A percentile compares a stretch with the other conserved stretches of the same genome.
phyloP scores from a whole-genome alignment of 2,329 filamentous ascomycete species.

The Huntiella omanensis region DNA sequence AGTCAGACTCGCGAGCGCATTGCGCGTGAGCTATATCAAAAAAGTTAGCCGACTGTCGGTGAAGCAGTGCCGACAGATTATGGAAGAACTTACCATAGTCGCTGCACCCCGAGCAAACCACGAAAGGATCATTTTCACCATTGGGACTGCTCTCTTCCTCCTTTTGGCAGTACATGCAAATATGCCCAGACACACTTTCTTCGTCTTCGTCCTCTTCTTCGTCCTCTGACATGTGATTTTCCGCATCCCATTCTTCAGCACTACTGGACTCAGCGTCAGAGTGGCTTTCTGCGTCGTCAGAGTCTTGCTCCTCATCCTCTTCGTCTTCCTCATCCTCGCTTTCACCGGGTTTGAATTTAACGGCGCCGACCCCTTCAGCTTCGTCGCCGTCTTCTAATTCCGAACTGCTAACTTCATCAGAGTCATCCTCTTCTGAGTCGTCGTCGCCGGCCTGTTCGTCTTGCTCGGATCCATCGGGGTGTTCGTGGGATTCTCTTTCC shows the following conservation, averaged over 20 bases:
- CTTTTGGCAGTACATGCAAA: conserved; percentile 53
- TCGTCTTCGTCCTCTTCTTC: conserved; percentile 39
- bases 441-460: conserved; percentile 20
- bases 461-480: conserved; percentile 17
- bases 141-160: conserved; percentile 68
- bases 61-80: conserved; percentile 13
- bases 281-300: conserved; percentile 17
- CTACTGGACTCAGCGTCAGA: conserved; percentile 29
- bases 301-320: conserved; percentile 16
- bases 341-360: conserved; percentile 10
- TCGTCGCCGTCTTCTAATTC: conserved; percentile 13
- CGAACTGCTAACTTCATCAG: conserved; percentile 11
- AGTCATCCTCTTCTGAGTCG: conserved; percentile 16
- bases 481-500: conserved; percentile 22
- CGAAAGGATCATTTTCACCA: conserved; percentile 41
- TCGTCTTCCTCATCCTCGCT: conserved; percentile 24
- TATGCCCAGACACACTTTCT: conserved; percentile 28
- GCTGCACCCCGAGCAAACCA: conserved; percentile 59
- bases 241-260: conserved; percentile 40
- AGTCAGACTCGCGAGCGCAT: conserved; percentile 53
- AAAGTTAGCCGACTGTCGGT: neutral
- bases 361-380: conserved; percentile 5
- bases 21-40: conserved; percentile 58
- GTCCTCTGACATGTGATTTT: conserved; percentile 33
- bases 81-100: conserved; percentile 49